Evolutionary conservation across 2,329 filamentous ascomycete species (phyloP), one percentile per base, ranked within the genome.

Genomic region (Endoconidiophora laricicola): DNA sequence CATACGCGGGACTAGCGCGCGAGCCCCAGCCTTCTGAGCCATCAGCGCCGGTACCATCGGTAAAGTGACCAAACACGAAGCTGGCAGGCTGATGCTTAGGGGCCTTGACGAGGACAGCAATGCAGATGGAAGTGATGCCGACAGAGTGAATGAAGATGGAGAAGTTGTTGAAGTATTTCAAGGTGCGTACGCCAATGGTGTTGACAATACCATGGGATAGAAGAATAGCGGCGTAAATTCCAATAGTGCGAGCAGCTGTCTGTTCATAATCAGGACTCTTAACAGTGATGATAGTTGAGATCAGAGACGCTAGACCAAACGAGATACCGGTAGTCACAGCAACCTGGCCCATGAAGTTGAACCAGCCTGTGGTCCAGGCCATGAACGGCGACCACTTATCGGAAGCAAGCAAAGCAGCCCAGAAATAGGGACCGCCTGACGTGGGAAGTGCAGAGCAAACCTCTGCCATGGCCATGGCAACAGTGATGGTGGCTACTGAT

Each of bases 381-480:
- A 52, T 50, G 18, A 55, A 51, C 3, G 52, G 53, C 16, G 51
- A 47, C 53, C 53, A 55, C 12, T 36, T 42, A 14, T 45, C 62
- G 1, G 73, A 73, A 2, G 74, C 72, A 29, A 78, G 65, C 55
- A 76, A 67, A 1, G 73, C 73, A 1, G 73, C 67, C 74, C 75
- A 78, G 59, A 76, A 78, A 57, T 79, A 78, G 1, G 74, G 73
- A 1, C 74, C 74, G 38, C 74, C 74, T 43, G 66, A 69, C 1
- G 73, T 76, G 0, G 74, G 74, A 53, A 77, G 74, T 1, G 74
- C 74, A 4, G 70, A 74, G 5, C 75, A 72, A 56, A 78, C 74
- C 58, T 78, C 74, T 16, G 72, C 73, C 72, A 78, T 76, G 46
- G 70, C 67, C 5, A 69, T 61, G 10, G 52, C 52, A 20, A 71